phyloP scores from a whole-genome alignment of 2,329 filamentous ascomycete genomes.

The Fusarium sp. region DNA sequence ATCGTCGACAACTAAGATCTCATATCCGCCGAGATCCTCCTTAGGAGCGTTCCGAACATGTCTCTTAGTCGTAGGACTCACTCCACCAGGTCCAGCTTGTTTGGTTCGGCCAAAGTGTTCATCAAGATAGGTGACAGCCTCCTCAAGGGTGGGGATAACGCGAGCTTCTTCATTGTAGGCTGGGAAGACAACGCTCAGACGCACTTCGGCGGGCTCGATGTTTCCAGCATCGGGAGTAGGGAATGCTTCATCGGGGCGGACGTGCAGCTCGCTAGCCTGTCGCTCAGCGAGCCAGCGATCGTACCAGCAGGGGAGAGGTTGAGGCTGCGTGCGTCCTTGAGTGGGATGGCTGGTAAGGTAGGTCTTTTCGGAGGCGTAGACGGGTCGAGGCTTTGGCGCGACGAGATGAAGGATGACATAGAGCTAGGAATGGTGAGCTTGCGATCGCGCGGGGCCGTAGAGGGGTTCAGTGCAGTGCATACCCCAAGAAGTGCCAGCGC shows the following conservation, averaged over 20 bases:
- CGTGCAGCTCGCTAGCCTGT: conserved; percentile 56
- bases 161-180: conserved; percentile 94
- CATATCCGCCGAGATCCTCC: conserved; percentile 71
- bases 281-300: conserved; percentile 75
- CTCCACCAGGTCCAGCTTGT: conserved; percentile 35
- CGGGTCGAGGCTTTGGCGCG: conserved; percentile 81
- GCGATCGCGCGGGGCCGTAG: background rate
- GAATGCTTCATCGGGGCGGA: conserved; percentile 50
- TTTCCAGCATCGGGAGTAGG: conserved; percentile 59
- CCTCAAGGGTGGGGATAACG: conserved; percentile 84
- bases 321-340: conserved; percentile 46
- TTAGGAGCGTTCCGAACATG: conserved; percentile 46
- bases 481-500: conserved; percentile 52
- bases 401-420: conserved; percentile 76
- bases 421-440: conserved; percentile 48
- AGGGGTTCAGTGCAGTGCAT: conserved; percentile 27
- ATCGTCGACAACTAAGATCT: conserved; percentile 92
- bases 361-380: conserved; percentile 81
- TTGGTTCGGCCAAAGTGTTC: conserved; percentile 70
- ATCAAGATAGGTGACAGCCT: conserved; percentile 89
- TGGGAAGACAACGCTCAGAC: conserved; percentile 90
- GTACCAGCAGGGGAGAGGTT: conserved; percentile 85
- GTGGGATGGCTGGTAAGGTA: conserved; percentile 80
- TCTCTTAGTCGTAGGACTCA: conserved; percentile 44
- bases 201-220: conserved; percentile 81